Evolutionary conservation across 768 basidiomycete genomes (phyloP).

Genomic region (Serendipita vermifera): DNA sequence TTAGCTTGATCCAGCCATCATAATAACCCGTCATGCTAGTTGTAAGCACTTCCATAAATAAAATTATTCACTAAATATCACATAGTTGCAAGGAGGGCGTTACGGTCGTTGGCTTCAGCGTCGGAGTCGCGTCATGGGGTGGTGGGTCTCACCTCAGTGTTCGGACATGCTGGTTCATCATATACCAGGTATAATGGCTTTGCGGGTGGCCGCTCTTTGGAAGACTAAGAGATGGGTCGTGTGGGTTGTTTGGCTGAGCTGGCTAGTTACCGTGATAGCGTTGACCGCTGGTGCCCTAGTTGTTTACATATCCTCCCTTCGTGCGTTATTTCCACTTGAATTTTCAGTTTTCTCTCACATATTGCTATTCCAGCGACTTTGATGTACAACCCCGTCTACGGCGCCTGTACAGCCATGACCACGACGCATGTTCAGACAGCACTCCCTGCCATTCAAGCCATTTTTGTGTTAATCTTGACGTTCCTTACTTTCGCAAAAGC

Average conservation of each 20-base stretch:
- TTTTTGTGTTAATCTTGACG: background rate
- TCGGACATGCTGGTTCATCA: background rate
- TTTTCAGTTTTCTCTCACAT: background rate
- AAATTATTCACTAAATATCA: no score
- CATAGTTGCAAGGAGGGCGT: background rate
- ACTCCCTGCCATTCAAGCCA: background rate
- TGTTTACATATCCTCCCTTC: background rate
- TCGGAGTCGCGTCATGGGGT: constrained; percentile 3
- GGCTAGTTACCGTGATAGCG: background rate
- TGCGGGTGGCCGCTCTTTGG: background rate
- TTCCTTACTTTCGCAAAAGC: background rate
- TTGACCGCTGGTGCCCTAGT: background rate
- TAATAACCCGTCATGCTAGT: no score
- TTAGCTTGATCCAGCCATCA: no score
- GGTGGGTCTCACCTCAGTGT: background rate
- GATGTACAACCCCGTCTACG: background rate
- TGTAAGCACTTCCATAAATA: no score
- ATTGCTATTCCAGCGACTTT: background rate
- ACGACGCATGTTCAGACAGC: background rate
- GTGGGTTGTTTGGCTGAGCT: background rate
- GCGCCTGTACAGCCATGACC: background rate
- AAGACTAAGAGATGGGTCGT: background rate
- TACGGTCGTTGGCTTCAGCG: background rate
- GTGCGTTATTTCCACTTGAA: constrained; percentile 1
- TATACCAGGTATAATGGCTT: background rate